Conservation (phyloP, 2,329 filamentous ascomycete genomes). For the Colletotrichum camelliae region DNA sequence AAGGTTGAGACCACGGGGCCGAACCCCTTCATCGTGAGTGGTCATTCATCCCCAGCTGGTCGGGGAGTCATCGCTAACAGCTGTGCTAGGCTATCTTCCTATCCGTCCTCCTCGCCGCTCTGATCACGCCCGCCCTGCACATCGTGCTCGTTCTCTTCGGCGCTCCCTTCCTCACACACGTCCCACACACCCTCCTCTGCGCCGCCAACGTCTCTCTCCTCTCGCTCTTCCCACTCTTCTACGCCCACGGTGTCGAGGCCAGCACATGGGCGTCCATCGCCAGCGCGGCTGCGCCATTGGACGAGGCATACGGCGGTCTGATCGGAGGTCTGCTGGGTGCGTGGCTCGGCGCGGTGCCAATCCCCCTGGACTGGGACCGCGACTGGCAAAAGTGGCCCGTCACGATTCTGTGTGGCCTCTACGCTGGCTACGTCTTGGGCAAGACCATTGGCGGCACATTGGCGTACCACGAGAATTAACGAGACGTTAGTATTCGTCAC, state of each 20-base stretch:
- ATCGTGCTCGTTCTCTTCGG: conserved; percentile 84
- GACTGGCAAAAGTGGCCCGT: conserved; percentile 99
- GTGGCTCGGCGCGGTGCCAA: conserved; percentile 93
- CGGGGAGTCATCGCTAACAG: neutral
- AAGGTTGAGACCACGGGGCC: conserved; percentile 50
- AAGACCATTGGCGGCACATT: conserved; percentile 64
- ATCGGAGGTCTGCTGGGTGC: conserved; percentile 82
- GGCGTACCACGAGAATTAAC: conserved; percentile 22
- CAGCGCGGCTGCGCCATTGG: conserved; percentile 72
- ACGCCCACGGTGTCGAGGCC: conserved; percentile 80
- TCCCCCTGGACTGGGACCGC: conserved; percentile 97
- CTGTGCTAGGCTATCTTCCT: conserved; percentile 46
- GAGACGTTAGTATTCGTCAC: neutral
- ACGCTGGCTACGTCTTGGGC: conserved; percentile 77
- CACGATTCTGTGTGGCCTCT: conserved; percentile 84
- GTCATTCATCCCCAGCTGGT: neutral
- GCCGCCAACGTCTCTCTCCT: conserved; percentile 84
- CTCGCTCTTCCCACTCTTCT: conserved; percentile 80
- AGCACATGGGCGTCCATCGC: conserved; percentile 74
- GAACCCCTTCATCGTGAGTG: conserved; percentile 53
- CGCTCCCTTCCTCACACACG: conserved; percentile 84
- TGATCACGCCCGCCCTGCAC: conserved; percentile 70
- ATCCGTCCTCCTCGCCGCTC: conserved; percentile 64
- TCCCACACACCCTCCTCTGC: conserved; percentile 78
- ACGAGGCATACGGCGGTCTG: conserved; percentile 83